A percentile compares a stretch with the other conserved stretches of the same genome.
Evolutionary conservation across 108 stramenopile genomes (phyloP).

Genomic region (Hondaea fermentalgiana): DNA sequence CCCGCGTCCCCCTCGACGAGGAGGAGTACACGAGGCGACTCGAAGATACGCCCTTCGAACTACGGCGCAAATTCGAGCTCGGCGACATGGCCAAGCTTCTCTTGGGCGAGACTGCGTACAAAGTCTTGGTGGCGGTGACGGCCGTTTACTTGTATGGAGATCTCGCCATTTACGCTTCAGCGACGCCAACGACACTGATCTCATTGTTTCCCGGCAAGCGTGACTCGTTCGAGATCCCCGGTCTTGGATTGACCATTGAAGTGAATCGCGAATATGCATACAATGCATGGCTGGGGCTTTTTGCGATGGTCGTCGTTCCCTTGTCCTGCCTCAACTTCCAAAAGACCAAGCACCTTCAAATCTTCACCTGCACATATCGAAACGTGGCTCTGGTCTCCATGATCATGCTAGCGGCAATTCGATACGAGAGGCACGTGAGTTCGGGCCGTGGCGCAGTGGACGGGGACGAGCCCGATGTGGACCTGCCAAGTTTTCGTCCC

Average conservation of each 20-base stretch:
- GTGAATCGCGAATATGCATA: not conserved
- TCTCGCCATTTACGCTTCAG: not conserved
- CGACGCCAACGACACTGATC: not conserved
- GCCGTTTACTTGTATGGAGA: not conserved
- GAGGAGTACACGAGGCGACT: not conserved
- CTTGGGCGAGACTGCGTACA: not conserved
- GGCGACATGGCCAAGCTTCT: constrained; percentile 9
- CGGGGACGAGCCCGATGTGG: not conserved
- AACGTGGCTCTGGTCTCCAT: not conserved
- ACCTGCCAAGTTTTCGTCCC: not conserved
- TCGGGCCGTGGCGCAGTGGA: not conserved
- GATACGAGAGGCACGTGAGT: not conserved
- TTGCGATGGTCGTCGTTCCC: not conserved
- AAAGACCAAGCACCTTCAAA: constrained; percentile 3
- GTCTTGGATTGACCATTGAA: not conserved
- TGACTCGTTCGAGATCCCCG: not conserved
- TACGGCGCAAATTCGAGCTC: not conserved
- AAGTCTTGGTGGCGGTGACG: not conserved
- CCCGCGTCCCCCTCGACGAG: not conserved
- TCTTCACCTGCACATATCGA: constrained; percentile 8
- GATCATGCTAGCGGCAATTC: not conserved
- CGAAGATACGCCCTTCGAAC: not conserved
- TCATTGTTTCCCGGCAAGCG: not conserved
- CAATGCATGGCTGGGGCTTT: not conserved
- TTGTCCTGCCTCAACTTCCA: not conserved